phyloP scores from a whole-genome alignment of 2,329 filamentous ascomycete genomes.

The Xenoacremonium recifei region DNA sequence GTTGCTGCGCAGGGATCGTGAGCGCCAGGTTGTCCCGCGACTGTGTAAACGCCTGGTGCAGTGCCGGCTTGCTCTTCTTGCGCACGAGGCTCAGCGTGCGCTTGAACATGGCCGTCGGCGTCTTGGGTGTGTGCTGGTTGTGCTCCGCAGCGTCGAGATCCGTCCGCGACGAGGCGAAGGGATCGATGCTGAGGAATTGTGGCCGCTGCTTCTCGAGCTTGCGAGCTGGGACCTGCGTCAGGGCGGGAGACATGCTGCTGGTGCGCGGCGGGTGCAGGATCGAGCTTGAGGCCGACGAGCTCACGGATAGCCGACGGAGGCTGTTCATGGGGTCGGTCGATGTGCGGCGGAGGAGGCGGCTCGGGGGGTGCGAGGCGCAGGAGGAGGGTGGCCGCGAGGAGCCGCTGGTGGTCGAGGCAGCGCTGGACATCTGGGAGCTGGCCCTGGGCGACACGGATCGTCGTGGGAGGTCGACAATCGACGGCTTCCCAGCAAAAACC shows the following conservation, averaged over 20 bases:
- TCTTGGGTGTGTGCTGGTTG: slow-evolving; percentile 29
- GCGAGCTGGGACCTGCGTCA: too few relatives aligned
- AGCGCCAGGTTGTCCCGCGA: slow-evolving; percentile 33
- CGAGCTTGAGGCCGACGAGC: slow-evolving; percentile 6
- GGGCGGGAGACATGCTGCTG: slow-evolving; percentile 40
- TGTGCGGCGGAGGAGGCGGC: slow-evolving; percentile 29
- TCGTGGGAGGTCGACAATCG: slow-evolving; percentile 50
- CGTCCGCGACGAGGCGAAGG: slow-evolving; percentile 43
- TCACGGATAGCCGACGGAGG: slow-evolving; percentile 30
- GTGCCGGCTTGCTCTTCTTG: slow-evolving; percentile 52
- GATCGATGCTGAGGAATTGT: slow-evolving; percentile 54
- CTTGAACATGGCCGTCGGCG: slow-evolving; percentile 48
- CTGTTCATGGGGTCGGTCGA: slow-evolving; percentile 29
- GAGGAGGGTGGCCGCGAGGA: slow-evolving; percentile 29
- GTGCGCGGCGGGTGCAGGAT: slow-evolving; percentile 40
- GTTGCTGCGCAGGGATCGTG: slow-evolving; percentile 21
- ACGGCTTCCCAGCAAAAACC: slow-evolving; percentile 58
- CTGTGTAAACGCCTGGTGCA: slow-evolving; percentile 34
- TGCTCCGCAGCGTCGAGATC: slow-evolving; percentile 27
- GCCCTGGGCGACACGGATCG: slow-evolving; percentile 45
- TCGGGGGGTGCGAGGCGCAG: slow-evolving; percentile 16
- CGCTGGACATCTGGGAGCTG: slow-evolving; percentile 24
- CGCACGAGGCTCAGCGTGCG: slow-evolving; percentile 53
- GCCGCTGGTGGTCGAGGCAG: slow-evolving; percentile 24
- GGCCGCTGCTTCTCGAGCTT: slow-evolving; percentile 36